Percentiles rank a stretch among this genome's conserved stretches.
Evolutionary conservation across 352 stramenopile genomes (phyloP).

Genomic region (Globisporangium orthogonon): DNA sequence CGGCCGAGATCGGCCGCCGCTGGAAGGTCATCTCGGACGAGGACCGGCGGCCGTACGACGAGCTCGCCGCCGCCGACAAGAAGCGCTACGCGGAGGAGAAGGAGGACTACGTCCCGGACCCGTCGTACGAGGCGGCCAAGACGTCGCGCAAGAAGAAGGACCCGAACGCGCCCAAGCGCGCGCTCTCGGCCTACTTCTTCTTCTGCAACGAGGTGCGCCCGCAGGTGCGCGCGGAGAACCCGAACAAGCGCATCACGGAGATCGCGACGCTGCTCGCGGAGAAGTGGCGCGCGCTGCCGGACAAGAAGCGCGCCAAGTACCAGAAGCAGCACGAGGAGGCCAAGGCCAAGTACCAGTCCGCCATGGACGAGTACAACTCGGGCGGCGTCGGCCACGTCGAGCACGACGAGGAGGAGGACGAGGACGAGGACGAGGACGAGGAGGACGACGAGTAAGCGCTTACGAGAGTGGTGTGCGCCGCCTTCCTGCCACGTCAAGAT

Average conservation of each 20-base stretch:
- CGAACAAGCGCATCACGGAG: constrained; percentile 92
- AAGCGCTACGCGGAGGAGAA: constrained; percentile 85
- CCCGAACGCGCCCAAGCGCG: constrained; percentile 91
- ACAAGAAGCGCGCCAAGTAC: constrained; percentile 90
- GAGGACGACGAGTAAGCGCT: constrained; percentile 59
- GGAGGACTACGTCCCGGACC: constrained; percentile 86
- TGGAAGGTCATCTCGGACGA: constrained; percentile 75
- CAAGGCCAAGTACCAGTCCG: constrained; percentile 84
- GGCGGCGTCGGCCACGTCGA: constrained; percentile 29
- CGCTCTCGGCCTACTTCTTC: constrained; percentile 93
- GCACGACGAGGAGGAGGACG: constrained; percentile 44
- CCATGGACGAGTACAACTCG: constrained; percentile 89
- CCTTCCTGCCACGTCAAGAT: constrained; percentile 6
- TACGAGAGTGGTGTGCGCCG: not conserved
- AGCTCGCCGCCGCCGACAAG: constrained; percentile 82
- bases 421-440: constrained; percentile 63
- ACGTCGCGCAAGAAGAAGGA: constrained; percentile 87
- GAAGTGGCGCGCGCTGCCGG: constrained; percentile 85
- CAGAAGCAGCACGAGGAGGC: constrained; percentile 84
- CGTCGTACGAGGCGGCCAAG: constrained; percentile 63
- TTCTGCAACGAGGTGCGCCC: constrained; percentile 93
- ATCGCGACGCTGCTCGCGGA: constrained; percentile 79
- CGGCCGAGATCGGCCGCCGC: constrained; percentile 77
- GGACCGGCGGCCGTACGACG: constrained; percentile 73
- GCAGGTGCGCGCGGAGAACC: constrained; percentile 89